A percentile compares a stretch with the other conserved stretches of the same genome.
phyloP scores from a whole-genome alignment of 2,329 filamentous ascomycete species.

The Teratosphaeria gauchensis region DNA sequence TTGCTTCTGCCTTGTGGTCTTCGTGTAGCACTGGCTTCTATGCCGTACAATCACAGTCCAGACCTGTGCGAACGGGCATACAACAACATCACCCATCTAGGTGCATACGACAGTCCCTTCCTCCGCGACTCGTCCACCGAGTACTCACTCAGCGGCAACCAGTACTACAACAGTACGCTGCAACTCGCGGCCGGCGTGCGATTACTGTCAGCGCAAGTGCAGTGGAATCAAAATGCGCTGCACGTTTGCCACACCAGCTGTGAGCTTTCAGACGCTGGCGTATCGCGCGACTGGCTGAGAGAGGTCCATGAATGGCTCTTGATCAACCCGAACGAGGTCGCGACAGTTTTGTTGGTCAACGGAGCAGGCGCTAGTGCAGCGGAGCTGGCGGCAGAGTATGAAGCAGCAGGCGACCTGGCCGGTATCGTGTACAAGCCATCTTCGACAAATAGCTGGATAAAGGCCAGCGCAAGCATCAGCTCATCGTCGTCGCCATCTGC shows the following conservation, averaged over 20 bases:
- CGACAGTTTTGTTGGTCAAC: constrained; percentile 66
- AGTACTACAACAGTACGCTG: constrained; percentile 62
- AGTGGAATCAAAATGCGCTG: constrained; percentile 48
- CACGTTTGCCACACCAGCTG: constrained; percentile 64
- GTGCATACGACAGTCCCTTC: constrained; percentile 68
- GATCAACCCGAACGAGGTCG: constrained; percentile 60
- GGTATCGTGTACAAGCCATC: constrained; percentile 51
- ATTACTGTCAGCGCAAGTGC: constrained; percentile 62
- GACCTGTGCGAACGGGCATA: constrained; percentile 61
- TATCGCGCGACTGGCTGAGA: constrained; percentile 53
- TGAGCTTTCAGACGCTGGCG: constrained; percentile 57
- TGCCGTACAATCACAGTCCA: constrained; percentile 70
- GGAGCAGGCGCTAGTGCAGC: constrained; percentile 48
- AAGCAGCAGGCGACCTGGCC: constrained; percentile 48
- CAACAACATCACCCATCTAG: constrained; percentile 67
- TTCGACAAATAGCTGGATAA: constrained; percentile 28
- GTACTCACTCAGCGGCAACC: constrained; percentile 59
- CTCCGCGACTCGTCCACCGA: constrained; percentile 53
- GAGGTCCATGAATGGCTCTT: constrained; percentile 61
- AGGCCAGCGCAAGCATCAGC: background rate
- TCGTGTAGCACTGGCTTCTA: background rate
- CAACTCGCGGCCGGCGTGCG: constrained; percentile 64
- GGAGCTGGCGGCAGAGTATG: constrained; percentile 47
- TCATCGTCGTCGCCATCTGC: background rate
- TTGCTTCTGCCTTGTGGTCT: background rate